phyloP scores from a whole-genome alignment of 1,284 basidiomycete genomes.

The Trametes pubescens region DNA sequence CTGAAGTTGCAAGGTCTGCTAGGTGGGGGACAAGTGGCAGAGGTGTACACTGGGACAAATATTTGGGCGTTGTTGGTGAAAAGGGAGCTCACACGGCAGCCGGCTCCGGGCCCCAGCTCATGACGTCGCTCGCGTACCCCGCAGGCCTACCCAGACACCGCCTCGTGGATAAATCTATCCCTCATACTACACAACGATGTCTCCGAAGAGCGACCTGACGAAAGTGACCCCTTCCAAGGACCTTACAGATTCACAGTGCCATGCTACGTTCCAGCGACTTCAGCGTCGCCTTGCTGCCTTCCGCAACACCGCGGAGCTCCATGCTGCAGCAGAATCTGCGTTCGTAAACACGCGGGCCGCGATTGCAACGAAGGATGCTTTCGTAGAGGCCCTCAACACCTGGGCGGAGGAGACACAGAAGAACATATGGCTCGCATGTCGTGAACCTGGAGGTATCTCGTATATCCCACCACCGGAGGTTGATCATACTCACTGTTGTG shows the following conservation, averaged over 20 bases:
- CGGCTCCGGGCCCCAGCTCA: constrained; percentile 9
- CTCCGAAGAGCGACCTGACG: constrained; percentile 43
- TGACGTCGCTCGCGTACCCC: constrained; percentile 20
- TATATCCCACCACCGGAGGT: too few species aligned
- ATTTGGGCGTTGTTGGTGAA: constrained; percentile 25
- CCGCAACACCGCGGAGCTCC: constrained; percentile 53
- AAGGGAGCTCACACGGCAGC: constrained; percentile 7
- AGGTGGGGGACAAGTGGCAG: too few species aligned
- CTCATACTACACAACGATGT: constrained; percentile 11
- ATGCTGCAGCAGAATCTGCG: constrained; percentile 49
- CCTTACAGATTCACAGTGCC: constrained; percentile 47
- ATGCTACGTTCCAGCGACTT: constrained; percentile 54
- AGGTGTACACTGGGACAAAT: constrained; percentile 26
- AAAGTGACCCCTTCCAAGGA: constrained; percentile 52
- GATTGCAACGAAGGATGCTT: constrained; percentile 40
- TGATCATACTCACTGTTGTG: background rate
- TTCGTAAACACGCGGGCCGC: constrained; percentile 40
- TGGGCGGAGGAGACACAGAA: constrained; percentile 58
- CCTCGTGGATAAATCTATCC: background rate
- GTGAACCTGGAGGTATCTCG: constrained; percentile 52
- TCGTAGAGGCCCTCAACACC: constrained; percentile 47
- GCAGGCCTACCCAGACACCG: background rate
- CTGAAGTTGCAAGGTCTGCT: too few species aligned
- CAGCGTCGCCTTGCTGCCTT: constrained; percentile 55
- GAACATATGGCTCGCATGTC: constrained; percentile 57